Evolutionary conservation across 208 protist genomes (phyloP), one percentile per base, ranked within the genome.

Genomic region (Herpetomonas samuelpessoai): DNA sequence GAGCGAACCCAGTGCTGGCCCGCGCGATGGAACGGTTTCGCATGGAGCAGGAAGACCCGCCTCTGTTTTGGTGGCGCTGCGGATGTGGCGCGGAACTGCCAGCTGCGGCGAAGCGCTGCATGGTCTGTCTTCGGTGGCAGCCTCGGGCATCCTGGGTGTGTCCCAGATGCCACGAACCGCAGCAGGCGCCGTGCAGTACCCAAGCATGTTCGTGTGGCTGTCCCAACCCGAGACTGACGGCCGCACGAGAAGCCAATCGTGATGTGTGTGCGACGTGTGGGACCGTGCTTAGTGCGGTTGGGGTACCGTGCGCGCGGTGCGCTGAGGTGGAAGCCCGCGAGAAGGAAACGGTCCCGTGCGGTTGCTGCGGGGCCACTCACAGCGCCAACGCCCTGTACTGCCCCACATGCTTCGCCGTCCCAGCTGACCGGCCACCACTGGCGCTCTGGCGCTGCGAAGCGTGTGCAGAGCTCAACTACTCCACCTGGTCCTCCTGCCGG

Each of bases 31-130:
- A 90, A 30, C 47, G 67, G 31, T 88, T 88, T 61, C 22, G 65
- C 14, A 30, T 88, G 18, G 79, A 72, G 2, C 60, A 73, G 29
- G 65, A 51, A 21, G 10, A 53, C 46, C 57, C 69, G 0, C 6
- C 54, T 3, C 26, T 52, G 18, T 93, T 90, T 51, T 93, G 82
- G 83, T 93, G 86, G 86, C 28, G 21, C 24, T 93, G 86, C 62
- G 83, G 86, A 6, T 93, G 86, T 59, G 86, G 86, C 0, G 65
- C 68, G 27, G 54, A 71, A 44, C 53, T 82, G 27, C 83, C 86
- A 21, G 57, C 75, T 58, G 71, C 64, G 27, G 67, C 83, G n/a
- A 79, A 78, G 62, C 70, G 72, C 24, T 93, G 86, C 60, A 62
- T 79, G 7, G 61, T 56, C n/a, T 93, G 86, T 50, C 55, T 90